Conservation (phyloP, 2,329 filamentous ascomycete species). For the Dothiorella sarmentorum region DNA sequence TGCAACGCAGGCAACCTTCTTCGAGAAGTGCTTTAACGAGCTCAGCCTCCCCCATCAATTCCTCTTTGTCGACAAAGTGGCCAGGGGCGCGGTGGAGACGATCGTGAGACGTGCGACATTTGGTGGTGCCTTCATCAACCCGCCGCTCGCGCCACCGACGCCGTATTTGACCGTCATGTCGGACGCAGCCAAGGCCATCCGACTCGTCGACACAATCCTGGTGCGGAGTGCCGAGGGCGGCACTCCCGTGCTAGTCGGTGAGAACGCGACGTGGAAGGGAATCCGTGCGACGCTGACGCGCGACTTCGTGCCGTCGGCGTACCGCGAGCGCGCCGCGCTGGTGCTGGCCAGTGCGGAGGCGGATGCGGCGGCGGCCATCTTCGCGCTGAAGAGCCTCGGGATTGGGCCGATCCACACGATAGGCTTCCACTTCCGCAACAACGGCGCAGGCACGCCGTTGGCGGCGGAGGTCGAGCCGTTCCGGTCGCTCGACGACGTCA, state of each 20-base stretch:
- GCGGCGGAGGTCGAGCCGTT: constrained; percentile 63
- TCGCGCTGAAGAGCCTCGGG: constrained; percentile 70
- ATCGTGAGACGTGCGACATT: constrained; percentile 72
- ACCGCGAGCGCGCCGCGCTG: constrained; percentile 70
- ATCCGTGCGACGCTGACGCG: constrained; percentile 77
- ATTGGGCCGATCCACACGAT: constrained; percentile 81
- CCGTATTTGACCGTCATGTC: constrained; percentile 64
- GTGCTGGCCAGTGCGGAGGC: constrained; percentile 69
- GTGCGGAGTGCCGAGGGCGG: constrained; percentile 51
- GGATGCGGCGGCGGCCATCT: constrained; percentile 75
- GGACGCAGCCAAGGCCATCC: constrained; percentile 73
- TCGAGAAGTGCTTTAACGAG: constrained; percentile 62
- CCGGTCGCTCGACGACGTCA: constrained; percentile 72
- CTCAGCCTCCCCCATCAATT: constrained; percentile 84
- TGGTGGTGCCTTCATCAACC: constrained; percentile 77
- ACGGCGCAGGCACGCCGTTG: constrained; percentile 56
- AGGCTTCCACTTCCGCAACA: constrained; percentile 64
- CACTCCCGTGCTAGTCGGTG: constrained; percentile 47
- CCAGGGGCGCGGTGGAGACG: constrained; percentile 48
- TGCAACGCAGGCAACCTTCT: constrained; percentile 72
- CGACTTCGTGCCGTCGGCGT: constrained; percentile 79
- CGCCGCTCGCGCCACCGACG: constrained; percentile 58
- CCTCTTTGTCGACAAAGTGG: constrained; percentile 66
- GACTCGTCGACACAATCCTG: constrained; percentile 77
- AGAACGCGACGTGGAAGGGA: constrained; percentile 83